Evolutionary conservation across 441 rosid species (phyloP).

Genomic region (Omphalea diandra): DNA sequence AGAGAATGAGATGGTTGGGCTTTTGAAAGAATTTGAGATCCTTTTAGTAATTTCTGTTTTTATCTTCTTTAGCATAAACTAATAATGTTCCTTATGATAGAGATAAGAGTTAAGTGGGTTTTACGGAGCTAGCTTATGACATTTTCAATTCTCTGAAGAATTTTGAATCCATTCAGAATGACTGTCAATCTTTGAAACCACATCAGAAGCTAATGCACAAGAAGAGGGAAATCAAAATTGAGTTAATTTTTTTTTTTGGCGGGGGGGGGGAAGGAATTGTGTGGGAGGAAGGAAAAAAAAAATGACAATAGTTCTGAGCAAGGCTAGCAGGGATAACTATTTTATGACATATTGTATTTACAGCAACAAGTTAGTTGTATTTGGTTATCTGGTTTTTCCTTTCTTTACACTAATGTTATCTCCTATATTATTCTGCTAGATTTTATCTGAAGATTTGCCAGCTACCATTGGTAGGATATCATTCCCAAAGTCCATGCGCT

Average conservation of each 20-base stretch:
- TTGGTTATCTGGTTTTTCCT: no score
- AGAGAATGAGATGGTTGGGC: background rate
- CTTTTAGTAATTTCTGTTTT: slow-evolving; percentile 1
- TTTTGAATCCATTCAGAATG: no score
- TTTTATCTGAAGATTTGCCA: slow-evolving; percentile 83
- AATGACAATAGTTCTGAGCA: background rate
- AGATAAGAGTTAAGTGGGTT: no score
- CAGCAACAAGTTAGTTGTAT: no score
- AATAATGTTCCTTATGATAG: background rate
- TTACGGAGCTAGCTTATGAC: background rate
- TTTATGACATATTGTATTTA: no score
- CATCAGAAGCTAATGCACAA: background rate
- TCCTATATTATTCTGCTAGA: slow-evolving; percentile 57
- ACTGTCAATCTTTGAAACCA: background rate
- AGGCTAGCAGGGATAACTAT: background rate
- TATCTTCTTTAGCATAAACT: background rate
- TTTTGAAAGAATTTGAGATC: background rate
- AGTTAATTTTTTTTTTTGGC: background rate
- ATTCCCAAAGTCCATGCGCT: slow-evolving; percentile 94
- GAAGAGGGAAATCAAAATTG: background rate
- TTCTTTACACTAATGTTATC: no score
- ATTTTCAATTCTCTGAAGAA: background rate
- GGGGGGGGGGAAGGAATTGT: background rate
- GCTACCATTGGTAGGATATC: slow-evolving; percentile 65
- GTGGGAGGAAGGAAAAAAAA: background rate